Evolutionary conservation across 768 basidiomycete species (phyloP).

Genomic region (Suillus bovinus): DNA sequence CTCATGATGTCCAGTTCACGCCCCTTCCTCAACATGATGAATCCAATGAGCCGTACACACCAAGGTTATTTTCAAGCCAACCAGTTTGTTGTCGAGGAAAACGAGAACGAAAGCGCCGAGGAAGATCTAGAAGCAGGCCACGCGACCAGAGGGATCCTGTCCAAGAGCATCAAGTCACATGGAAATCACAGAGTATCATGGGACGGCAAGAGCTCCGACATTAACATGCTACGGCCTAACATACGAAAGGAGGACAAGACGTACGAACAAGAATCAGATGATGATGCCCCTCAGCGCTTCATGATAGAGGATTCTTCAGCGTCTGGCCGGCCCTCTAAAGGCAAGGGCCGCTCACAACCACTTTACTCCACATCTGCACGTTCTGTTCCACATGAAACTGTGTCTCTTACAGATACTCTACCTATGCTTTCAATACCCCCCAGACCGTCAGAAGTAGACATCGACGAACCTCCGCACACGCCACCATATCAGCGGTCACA

Average conservation of each 20-base stretch:
- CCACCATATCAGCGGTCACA: constrained; percentile 22
- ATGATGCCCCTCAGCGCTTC: constrained; percentile 83
- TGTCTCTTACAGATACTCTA: constrained; percentile 37
- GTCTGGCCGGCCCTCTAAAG: constrained; percentile 30
- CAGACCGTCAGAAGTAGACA: constrained; percentile 63
- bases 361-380: constrained; percentile 50
- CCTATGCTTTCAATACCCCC: constrained; percentile 54
- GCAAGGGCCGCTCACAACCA: constrained; percentile 47
- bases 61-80: constrained; percentile 76
- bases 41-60: constrained; percentile 73
- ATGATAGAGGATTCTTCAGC: constrained; percentile 70
- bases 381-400: constrained; percentile 38
- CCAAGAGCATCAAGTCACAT: constrained; percentile 37
- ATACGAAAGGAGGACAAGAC: constrained; percentile 66
- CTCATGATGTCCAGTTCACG: constrained; percentile 55
- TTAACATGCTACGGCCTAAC: constrained; percentile 66
- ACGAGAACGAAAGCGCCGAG: constrained; percentile 51
- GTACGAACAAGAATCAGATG: constrained; percentile 68
- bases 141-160: constrained; percentile 25
- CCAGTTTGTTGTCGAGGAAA: constrained; percentile 72
- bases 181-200: constrained; percentile 58
- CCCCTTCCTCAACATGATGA: constrained; percentile 80
- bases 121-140: constrained; percentile 68
- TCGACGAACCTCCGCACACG: constrained; percentile 32
- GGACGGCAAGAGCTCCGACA: constrained; percentile 55